Percentiles rank a stretch among this genome's conserved stretches.
Conservation (phyloP, 2,329 filamentous ascomycete genomes). For the Monascus ruber region DNA sequence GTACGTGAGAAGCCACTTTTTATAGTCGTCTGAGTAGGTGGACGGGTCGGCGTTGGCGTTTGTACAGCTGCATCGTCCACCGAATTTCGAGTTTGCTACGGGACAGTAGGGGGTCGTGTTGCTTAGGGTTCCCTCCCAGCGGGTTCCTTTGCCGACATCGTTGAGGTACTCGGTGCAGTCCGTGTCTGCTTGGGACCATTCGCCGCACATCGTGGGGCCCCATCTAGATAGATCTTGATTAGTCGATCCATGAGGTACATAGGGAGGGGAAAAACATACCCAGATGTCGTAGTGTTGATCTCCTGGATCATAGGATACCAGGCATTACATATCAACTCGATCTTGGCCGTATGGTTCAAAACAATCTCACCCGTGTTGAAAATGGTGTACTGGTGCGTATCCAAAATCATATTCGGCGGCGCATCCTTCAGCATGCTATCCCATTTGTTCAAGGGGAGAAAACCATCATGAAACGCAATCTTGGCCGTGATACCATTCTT, state of each 20-base stretch:
- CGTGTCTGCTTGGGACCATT: constrained; percentile 96
- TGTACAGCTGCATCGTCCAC: constrained; percentile 60
- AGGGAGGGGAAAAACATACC: constrained; percentile 30
- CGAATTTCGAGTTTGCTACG: constrained; percentile 26
- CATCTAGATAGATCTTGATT: constrained; percentile 40
- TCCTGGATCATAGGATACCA: constrained; percentile 71
- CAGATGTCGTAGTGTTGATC: constrained; percentile 61
- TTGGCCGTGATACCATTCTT: constrained; percentile 61
- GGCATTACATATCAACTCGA: constrained; percentile 73
- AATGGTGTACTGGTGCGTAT: constrained; percentile 97
- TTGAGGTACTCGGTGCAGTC: constrained; percentile 83
- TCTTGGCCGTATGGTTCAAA: constrained; percentile 69
- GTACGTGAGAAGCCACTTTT: constrained; percentile 75
- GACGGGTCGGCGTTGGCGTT: constrained; percentile 62
- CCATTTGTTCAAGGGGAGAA: constrained; percentile 86
- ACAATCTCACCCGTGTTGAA: constrained; percentile 85
- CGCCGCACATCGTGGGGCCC: constrained; percentile 86
- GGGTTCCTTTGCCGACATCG: constrained; percentile 75
- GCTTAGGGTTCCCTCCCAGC: constrained; percentile 77
- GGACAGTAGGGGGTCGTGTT: constrained; percentile 62
- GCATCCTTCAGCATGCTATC: constrained; percentile 65
- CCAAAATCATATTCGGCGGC: constrained; percentile 62
- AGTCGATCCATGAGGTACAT: neutral
- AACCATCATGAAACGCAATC: constrained; percentile 87
- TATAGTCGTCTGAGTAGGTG: constrained; percentile 62